Conservation (phyloP, 345 rosid species). For the Eucalyptus grandis region DNA sequence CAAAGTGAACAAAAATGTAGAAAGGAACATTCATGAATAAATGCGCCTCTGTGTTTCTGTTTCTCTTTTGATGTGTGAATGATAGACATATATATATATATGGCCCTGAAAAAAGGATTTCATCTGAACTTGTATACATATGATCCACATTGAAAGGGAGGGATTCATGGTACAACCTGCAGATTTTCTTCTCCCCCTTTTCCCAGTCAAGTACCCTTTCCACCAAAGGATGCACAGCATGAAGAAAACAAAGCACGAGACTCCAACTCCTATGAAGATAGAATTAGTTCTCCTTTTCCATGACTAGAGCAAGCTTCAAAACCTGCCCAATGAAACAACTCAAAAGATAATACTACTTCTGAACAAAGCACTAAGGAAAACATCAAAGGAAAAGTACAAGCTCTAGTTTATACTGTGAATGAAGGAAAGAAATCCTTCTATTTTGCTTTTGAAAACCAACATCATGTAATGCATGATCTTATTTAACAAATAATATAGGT, state of each 20-base stretch:
- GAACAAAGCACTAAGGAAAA: background rate
- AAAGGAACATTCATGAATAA: background rate
- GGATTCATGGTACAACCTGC: background rate
- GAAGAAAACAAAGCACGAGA: conserved; percentile 7
- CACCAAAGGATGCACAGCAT: conserved; percentile 11
- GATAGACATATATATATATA: background rate
- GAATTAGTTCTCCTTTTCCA: background rate
- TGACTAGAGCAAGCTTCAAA: background rate
- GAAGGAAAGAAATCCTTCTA: background rate
- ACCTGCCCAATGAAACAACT: background rate
- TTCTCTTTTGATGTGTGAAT: background rate
- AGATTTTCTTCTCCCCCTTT: background rate
- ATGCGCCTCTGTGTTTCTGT: background rate
- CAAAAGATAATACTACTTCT: background rate
- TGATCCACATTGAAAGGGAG: background rate
- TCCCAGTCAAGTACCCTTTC: conserved; percentile 4
- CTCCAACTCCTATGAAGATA: conserved; percentile 5
- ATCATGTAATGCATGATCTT: background rate
- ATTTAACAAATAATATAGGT: background rate
- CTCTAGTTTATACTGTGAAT: background rate
- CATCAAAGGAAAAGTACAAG: background rate
- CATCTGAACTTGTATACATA: background rate
- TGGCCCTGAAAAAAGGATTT: background rate
- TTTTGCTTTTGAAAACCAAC: background rate
- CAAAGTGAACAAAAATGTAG: background rate